Conservation (phyloP, 1,284 basidiomycete genomes). For the Austroboletus rostrupii region DNA sequence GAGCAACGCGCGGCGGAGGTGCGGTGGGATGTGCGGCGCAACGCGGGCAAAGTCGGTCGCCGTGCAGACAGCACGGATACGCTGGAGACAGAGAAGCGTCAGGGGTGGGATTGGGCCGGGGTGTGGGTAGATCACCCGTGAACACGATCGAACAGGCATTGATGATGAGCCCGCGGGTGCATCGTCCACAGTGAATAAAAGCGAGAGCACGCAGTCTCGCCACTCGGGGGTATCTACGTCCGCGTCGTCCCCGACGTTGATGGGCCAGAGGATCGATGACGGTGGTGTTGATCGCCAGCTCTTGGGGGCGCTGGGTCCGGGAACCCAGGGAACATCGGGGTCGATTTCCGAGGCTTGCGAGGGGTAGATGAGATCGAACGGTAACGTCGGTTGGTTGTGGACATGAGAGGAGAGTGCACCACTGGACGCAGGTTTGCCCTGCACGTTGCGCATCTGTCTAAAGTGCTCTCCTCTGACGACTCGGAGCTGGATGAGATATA, state of each 20-base stretch:
- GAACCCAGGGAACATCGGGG: slow-evolving; percentile 16
- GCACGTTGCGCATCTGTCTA: slow-evolving; percentile 55
- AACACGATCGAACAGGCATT: background rate
- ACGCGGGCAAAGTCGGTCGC: slow-evolving; percentile 37
- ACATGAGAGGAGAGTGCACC: slow-evolving; percentile 18
- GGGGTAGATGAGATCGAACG: slow-evolving; percentile 35
- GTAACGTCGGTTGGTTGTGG: slow-evolving; percentile 40
- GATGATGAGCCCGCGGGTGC: background rate
- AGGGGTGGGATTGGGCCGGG: slow-evolving; percentile 40
- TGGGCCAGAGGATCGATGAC: slow-evolving; percentile 5
- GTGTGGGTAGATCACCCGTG: slow-evolving; percentile 11
- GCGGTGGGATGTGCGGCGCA: slow-evolving; percentile 48
- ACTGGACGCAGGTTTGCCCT: slow-evolving; percentile 33
- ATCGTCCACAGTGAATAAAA: slow-evolving; percentile 37
- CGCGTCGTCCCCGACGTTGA: slow-evolving; percentile 12
- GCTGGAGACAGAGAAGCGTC: slow-evolving; percentile 37
- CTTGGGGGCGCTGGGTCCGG: slow-evolving; percentile 48
- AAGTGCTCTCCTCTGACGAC: slow-evolving; percentile 57
- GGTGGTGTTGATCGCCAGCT: slow-evolving; percentile 38
- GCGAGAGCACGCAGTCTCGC: slow-evolving; percentile 50
- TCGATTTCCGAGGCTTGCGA: slow-evolving; percentile 11
- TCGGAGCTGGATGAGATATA: background rate
- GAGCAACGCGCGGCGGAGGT: slow-evolving; percentile 53
- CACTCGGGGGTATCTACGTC: slow-evolving; percentile 36
- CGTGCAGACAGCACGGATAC: slow-evolving; percentile 32